Base-by-base conservation (phyloP, 306 rosid species). In the Dryas octopetala region DNA sequence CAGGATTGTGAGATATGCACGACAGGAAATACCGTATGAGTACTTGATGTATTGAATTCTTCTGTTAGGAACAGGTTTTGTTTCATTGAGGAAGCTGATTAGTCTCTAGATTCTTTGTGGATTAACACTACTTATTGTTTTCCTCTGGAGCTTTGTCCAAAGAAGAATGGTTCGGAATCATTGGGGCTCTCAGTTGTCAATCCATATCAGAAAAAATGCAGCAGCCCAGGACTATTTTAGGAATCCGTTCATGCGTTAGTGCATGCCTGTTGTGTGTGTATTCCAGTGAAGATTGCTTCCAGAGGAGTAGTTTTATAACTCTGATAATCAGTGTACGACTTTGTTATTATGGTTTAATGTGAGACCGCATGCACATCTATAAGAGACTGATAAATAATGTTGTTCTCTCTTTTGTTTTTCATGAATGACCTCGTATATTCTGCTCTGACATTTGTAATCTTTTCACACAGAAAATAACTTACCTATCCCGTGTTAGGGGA, bases 1-100 rank as follows among this genome's bases (percentile, higher is more conserved):
- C 77, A 17, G 14, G 53, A 63, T 60, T 32, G 68, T 73, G 58
- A 64, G 50, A 66, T 62, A 68, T 76, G 86, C 53, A 65, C 74
- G 74, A 53, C 79, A 80, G 57, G 74, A 55, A 28, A 82, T 76
- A 78, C 69, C 67, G 49, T 75, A 83, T 83, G 78, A 74, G 77
- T 53, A n/a, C 53, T 46, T 85, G 17, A 74, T 87, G 85, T 72
- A 78, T 73, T 82, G 68, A 76, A 79, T 80, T 86, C 80, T 79
- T 83, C 79, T 84, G 76, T 53, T 79, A 54, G 85, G 75, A 81
- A 51, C 74, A 68, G 75, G 84, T 86, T 86, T 83, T 81, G 87
- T 84, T 84, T 81, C 54, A 14, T 70, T 69, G 61, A 71, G 81
- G 74, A 66, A 44, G 79, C 81, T 59, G 75, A 79, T 80, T 83